Conservation (phyloP, 2,329 filamentous ascomycete genomes). For the Sclerotiophoma versabilis region DNA sequence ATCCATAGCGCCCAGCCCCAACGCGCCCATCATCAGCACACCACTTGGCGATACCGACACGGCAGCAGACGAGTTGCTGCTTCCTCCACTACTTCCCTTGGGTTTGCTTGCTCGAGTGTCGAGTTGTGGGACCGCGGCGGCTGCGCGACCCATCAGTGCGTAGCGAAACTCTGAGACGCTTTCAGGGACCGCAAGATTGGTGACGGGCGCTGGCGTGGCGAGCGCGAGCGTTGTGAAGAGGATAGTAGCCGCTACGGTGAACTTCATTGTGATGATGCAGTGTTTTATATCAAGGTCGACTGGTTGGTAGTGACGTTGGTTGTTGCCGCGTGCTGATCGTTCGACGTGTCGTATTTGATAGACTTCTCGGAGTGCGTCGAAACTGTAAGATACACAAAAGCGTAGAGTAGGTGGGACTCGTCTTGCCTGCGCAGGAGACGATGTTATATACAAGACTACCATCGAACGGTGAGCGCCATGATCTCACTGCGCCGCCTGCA, state of each 20-base stretch:
- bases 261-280: constrained; percentile 31
- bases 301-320: not conserved
- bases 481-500: constrained; percentile 6
- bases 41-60: constrained; percentile 28
- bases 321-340: not conserved
- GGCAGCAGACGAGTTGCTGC: constrained; percentile 26
- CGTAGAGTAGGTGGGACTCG: not conserved
- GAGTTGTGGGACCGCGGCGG: constrained; percentile 24
- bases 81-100: constrained; percentile 15
- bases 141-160: constrained; percentile 19
- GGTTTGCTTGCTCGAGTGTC: constrained; percentile 26
- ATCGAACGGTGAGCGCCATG: constrained; percentile 5
- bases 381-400: no score
- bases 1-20: constrained; percentile 38
- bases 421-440: not conserved
- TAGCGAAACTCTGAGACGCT: constrained; percentile 11
- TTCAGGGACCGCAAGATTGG: constrained; percentile 21
- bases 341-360: not conserved
- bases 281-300: not conserved
- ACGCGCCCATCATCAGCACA: constrained; percentile 32
- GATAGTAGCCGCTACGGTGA: constrained; percentile 29
- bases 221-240: constrained; percentile 36
- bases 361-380: no score
- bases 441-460: not conserved
- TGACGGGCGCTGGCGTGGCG: constrained; percentile 35